Base-by-base conservation (phyloP, 163 green algal genomes). In the Scenedesmus sp. region DNA sequence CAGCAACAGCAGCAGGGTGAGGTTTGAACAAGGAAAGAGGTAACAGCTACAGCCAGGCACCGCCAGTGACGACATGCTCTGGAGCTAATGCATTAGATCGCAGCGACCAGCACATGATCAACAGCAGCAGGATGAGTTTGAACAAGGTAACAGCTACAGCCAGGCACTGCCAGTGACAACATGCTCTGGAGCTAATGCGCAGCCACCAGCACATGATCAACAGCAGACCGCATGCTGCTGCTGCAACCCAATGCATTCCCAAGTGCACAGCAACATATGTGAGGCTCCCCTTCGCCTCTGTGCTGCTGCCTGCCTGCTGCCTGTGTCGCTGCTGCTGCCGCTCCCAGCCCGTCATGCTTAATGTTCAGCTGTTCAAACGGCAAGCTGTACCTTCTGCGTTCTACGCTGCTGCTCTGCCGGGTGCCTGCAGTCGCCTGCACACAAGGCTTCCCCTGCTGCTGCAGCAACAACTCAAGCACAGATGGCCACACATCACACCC, bases 401-500 rank as follows among this genome's bases (percentile, higher is more conserved):
- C 34, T 46, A 20, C 10, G 62, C 62, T 70, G 62, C 62, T 20
- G 10, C 10, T 70, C 62, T 70, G 62, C 10, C 13, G 62, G 10
- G 5, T 10, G 34, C 74, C 46, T 26, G n/a, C 52, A 81, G 66
- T 15, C 23, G 34, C 20, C 52, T 55, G 9, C 12, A 52, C 73
- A 56, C 8, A 60, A 4, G 20, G 55, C 23, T 46, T 46, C 34
- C 34, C 34, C 34, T 46, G 34, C 34, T 46, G 34, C 34, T 46
- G 34, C 34, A 52, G 92, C 26, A 3, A n/a, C 26, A 26, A 10
- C 15, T 70, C 23, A n/a, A 13, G 74, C 13, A 73, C 18, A 16
- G 54, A 4, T 4, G 34, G 4, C 12, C 79, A 76, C 46, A 46
- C 81, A 60, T 90, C 87, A 55, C 84, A 73, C 74, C 93, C 73